Evolutionary conservation across 768 basidiomycete genomes (phyloP), one percentile per base, ranked within the genome.

Genomic region (Arthromyces matolae): DNA sequence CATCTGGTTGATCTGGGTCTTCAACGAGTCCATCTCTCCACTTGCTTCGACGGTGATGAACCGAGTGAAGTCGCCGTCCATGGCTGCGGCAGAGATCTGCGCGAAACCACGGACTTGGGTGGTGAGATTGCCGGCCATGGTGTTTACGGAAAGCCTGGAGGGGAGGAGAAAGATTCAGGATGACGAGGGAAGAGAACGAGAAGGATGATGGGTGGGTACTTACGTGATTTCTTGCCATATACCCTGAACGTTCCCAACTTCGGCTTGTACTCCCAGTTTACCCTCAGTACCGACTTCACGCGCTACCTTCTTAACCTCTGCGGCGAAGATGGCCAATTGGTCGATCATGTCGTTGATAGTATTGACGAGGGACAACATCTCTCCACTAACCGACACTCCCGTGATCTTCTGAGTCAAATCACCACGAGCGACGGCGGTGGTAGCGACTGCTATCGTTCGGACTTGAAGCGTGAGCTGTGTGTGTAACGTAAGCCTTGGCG

Each of bases 201-300:
- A 24, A 50, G 29, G 18, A 34, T 31, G 13, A 38, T 16, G 34
- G n/a, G n/a, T n/a, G n/a, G n/a, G n/a, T n/a, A 78, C 89, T 47
- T 63, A 93, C 89, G 94, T 97, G 64, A 99, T 98, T 65, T 95
- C 93, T 59, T 94, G 90, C 96, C 96, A 99, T 27, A 93, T 94
- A 31, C 96, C 96, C 62, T 97, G 92, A 5, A 98, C 89, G 48
- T 93, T 91, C 50, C 92, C 93, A 7, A 97, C 91, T 65, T 97
- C 92, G 4, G 96, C 96, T 60, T 96, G 94, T 0, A 95, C 96
- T 56, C 96, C 95, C 5, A 98, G 73, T 68, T 97, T 97, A n/a
- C 96, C 95, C 61, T 97, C 93, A 12, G 95, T 97, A 37, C 95
- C 95, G 61, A 99, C 95, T 66, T 99, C 94, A 27, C 93, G 75